Evolutionary conservation across 495 filamentous ascomycete genomes (phyloP).

Genomic region (Aeminium ludgeri): DNA sequence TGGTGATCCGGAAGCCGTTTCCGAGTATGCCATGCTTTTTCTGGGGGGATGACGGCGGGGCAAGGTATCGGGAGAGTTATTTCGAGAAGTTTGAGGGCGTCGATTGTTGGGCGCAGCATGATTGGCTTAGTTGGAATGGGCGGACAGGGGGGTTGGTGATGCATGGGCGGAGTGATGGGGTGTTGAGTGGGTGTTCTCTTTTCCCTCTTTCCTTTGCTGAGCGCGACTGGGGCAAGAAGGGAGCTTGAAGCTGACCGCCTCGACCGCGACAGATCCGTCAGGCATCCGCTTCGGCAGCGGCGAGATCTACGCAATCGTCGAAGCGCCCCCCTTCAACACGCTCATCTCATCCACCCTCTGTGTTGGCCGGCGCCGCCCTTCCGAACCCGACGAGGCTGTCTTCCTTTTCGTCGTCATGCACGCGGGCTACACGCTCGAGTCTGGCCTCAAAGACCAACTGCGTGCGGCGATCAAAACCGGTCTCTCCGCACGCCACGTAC

Average conservation of each 20-base stretch:
- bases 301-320: slow-evolving; percentile 63
- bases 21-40: slow-evolving; percentile 61
- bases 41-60: slow-evolving; percentile 43
- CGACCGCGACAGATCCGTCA: slow-evolving; percentile 37
- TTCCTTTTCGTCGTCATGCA: slow-evolving; percentile 61
- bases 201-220: neutral
- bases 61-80: slow-evolving; percentile 50
- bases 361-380: slow-evolving; percentile 54
- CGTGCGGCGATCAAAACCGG: slow-evolving; percentile 44
- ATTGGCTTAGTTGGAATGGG: slow-evolving; percentile 58
- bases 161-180: slow-evolving; percentile 68
- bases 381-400: slow-evolving; percentile 55
- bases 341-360: slow-evolving; percentile 48
- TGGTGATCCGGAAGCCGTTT: slow-evolving; percentile 47
- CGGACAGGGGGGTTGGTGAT: slow-evolving; percentile 48
- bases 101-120: slow-evolving; percentile 55
- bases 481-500: slow-evolving; percentile 57
- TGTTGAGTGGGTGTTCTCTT: slow-evolving; percentile 8
- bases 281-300: slow-evolving; percentile 83
- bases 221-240: no score
- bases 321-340: slow-evolving; percentile 26
- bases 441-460: slow-evolving; percentile 38
- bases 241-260: neutral
- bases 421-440: slow-evolving; percentile 35
- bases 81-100: slow-evolving; percentile 55